A percentile compares a stretch with the other conserved stretches of the same genome.
Evolutionary conservation across 257 asterid genomes (phyloP).

Genomic region (Rhazya stricta): DNA sequence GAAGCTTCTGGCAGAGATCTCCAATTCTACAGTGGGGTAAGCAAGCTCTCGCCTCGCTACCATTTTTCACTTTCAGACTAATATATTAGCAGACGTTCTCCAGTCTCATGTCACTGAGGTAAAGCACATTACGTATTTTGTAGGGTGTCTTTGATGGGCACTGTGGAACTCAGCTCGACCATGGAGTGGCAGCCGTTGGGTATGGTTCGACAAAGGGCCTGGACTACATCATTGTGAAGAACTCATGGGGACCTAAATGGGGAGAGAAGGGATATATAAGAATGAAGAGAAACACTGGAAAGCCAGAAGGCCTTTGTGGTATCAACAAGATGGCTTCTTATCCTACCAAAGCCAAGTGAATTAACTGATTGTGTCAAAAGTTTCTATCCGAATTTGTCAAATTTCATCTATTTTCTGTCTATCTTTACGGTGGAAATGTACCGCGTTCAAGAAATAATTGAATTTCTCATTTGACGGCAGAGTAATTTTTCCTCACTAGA

Average conservation of each 20-base stretch:
- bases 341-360: constrained; percentile 45
- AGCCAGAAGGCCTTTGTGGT: constrained; percentile 53
- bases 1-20: constrained; percentile 71
- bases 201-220: constrained; percentile 19
- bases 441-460: constrained; percentile 3
- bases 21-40: constrained; percentile 70
- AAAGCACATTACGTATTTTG: background rate
- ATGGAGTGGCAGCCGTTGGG: constrained; percentile 28
- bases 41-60: background rate
- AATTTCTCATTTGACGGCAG: background rate
- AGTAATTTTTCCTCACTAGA: background rate
- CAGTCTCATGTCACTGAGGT: background rate
- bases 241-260: constrained; percentile 70
- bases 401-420: background rate
- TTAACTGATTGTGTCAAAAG: background rate
- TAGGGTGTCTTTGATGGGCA: constrained; percentile 68
- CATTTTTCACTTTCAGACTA: background rate
- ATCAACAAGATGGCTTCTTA: constrained; percentile 56
- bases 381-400: background rate
- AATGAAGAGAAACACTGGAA: constrained; percentile 57
- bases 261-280: constrained; percentile 62
- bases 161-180: constrained; percentile 39
- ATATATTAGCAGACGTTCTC: background rate
- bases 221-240: constrained; percentile 49
- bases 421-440: background rate